Percentiles rank a stretch among this genome's conserved stretches.
Evolutionary conservation across 768 basidiomycete genomes (phyloP).

Genomic region (Lactarius pseudohatsudake): DNA sequence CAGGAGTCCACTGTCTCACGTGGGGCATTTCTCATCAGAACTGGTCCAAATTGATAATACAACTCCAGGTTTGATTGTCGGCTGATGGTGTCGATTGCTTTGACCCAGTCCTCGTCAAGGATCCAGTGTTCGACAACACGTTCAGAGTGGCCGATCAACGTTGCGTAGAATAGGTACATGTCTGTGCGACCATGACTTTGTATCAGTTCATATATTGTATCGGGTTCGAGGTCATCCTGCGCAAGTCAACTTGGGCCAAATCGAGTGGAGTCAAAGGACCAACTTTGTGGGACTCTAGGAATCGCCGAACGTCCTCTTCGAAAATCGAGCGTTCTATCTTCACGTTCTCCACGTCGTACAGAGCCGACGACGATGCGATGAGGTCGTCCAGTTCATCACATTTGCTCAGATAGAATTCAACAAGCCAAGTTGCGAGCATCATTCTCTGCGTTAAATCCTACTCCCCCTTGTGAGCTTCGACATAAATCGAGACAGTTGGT

Average conservation of each 20-base stretch:
- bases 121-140: conserved; percentile 92
- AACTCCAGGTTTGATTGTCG: conserved; percentile 82
- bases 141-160: conserved; percentile 73
- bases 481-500: too few species aligned
- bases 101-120: conserved; percentile 86
- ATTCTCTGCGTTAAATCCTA: conserved; percentile 93
- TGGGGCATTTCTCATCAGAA: conserved; percentile 81
- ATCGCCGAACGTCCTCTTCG: conserved; percentile 91
- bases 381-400: conserved; percentile 95
- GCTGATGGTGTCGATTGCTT: conserved; percentile 87
- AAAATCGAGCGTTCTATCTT: conserved; percentile 75
- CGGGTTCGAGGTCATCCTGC: conserved; percentile 79
- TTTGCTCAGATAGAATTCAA: conserved; percentile 96
- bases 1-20: conserved; percentile 92
- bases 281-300: conserved; percentile 94
- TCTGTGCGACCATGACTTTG: conserved; percentile 91
- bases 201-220: conserved; percentile 90
- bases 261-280: conserved; percentile 20
- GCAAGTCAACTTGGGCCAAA: conserved; percentile 1
- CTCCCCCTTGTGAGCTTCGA: conserved; percentile 2
- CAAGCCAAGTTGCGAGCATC: conserved; percentile 98
- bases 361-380: conserved; percentile 79
- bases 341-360: conserved; percentile 83
- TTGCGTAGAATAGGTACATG: conserved; percentile 88
- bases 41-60: conserved; percentile 91